Evolutionary conservation across 73 alveolate genomes (phyloP), one percentile per base, ranked within the genome.

Genomic region (Stentor coeruleus): DNA sequence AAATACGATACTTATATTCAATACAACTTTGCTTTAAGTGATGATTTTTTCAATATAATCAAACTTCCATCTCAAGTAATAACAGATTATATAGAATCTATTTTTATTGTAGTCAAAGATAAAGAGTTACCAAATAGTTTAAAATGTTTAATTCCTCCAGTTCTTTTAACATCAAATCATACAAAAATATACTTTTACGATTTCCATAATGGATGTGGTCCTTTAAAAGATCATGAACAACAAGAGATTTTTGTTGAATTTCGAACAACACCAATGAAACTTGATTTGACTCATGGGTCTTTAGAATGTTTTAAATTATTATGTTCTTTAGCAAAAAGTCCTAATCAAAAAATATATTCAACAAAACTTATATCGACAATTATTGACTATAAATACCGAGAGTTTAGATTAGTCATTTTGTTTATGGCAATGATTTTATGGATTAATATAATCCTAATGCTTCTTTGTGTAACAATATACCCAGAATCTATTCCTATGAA

Each of bases 21-120:
- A 49, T 49, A 49, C 66, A 49, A 6, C 6, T 49, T 49, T 33
- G 79, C 79, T 31, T 33, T 66, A 66, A 20, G 79, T 28, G 79
- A 66, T 2, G 79, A 66, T 2, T 20, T 66, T 26, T 11, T 66
- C 36, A 66, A 66, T 1, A 20, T 66, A 1, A 20, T 66, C 49
- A 31, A 66, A 1, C 40, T 31, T 66, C 39, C n/a, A 28, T 66
- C 79, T 26, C 39, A 37, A 20, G 26, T 20, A 66, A 40, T 66
- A 0, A 37, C 37, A 20, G 49, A 20, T 1, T 66, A 28, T 33
- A 20, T 66, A 20, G 79, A 66, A 2, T 26, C 42, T 11, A 31
- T 31, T 1, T 66, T 66, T 31, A 20, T 20, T 26, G 14, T 20
- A 66, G 14, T 33, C 26, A 31, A 66, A 20, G 37, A 31, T 40